Percentiles rank a stretch among this genome's conserved stretches.
These are phyloP conservation scores for Tricholoma matsutake DNA, from an alignment of 768 basidiomycete species.

Conservation along the genomic window DNA sequence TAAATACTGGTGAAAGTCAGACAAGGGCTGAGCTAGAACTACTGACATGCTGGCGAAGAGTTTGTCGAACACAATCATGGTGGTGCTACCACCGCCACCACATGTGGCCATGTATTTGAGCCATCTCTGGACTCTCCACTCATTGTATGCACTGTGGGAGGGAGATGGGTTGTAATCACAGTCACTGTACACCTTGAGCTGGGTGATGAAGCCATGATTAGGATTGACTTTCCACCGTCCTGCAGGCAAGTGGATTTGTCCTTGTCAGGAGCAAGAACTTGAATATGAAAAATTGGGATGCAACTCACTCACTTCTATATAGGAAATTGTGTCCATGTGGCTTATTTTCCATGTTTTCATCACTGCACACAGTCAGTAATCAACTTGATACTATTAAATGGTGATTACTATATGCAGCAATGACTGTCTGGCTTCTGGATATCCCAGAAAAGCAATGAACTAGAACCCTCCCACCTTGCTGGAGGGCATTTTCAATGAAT, in stretches of 20 bases:
- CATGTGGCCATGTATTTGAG: too few relatives aligned
- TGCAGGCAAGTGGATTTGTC: constrained; percentile 14
- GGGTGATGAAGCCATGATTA: constrained; percentile 56
- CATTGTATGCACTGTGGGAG: too few relatives aligned
- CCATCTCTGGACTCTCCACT: too few relatives aligned
- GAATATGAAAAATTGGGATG: not conserved
- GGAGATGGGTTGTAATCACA: constrained; percentile 48
- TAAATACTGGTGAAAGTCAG: too few relatives aligned
- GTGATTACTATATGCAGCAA: constrained; percentile 52
- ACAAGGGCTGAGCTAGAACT: too few relatives aligned
- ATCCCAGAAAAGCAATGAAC: constrained; percentile 76
- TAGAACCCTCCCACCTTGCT: constrained; percentile 51
- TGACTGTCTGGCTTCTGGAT: constrained; percentile 62
- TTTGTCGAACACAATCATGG: too few relatives aligned
- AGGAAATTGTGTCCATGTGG: constrained; percentile 41
- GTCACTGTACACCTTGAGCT: constrained; percentile 51
- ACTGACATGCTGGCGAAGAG: too few relatives aligned
- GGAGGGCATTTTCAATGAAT: constrained; percentile 62
- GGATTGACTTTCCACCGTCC: constrained; percentile 41
- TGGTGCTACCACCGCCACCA: too few relatives aligned
- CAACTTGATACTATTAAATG: not conserved
- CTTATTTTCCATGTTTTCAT: constrained; percentile 46
- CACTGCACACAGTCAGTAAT: constrained; percentile 27
- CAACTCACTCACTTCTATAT: constrained; percentile 47
- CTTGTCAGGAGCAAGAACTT: constrained; percentile 8